phyloP scores from a whole-genome alignment of 148 eudicot genomes.

The Nepenthes mirabilis region DNA sequence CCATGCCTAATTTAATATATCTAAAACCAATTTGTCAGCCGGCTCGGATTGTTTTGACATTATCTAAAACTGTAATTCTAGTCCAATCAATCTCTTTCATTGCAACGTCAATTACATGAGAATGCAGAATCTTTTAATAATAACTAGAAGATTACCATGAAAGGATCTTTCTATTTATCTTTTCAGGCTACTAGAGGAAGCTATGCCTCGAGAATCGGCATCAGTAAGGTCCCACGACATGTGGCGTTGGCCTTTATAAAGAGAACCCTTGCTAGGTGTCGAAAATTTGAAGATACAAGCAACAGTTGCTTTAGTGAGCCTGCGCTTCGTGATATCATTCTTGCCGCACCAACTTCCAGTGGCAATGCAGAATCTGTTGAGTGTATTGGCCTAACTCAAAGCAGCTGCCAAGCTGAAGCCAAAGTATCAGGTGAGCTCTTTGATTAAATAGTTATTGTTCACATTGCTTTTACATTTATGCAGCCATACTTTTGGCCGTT shows the following conservation, averaged over 20 bases:
- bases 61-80: too few species aligned
- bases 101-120: too few species aligned
- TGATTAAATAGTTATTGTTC: neutral
- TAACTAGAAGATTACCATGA: neutral
- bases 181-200: constrained; percentile 71
- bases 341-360: constrained; percentile 32
- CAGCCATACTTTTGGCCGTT: too few species aligned
- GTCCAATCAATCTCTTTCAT: too few species aligned
- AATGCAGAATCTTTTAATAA: too few species aligned
- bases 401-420: constrained; percentile 14
- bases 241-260: constrained; percentile 70
- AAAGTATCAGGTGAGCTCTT: constrained; percentile 25
- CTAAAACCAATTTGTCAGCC: too few species aligned
- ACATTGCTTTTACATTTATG: neutral
- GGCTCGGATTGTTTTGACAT: too few species aligned
- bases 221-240: constrained; percentile 60
- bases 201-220: constrained; percentile 51
- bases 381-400: constrained; percentile 11
- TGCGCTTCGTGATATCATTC: constrained; percentile 47
- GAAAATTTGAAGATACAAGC: constrained; percentile 49
- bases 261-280: constrained; percentile 69
- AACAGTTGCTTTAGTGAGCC: constrained; percentile 80
- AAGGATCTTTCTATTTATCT: neutral
- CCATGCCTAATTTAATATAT: too few species aligned
- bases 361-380: constrained; percentile 22